These are phyloP conservation scores for Pseudonitzschia multiseries DNA, from an alignment of 108 stramenopile species.

Conservation along the genomic window DNA sequence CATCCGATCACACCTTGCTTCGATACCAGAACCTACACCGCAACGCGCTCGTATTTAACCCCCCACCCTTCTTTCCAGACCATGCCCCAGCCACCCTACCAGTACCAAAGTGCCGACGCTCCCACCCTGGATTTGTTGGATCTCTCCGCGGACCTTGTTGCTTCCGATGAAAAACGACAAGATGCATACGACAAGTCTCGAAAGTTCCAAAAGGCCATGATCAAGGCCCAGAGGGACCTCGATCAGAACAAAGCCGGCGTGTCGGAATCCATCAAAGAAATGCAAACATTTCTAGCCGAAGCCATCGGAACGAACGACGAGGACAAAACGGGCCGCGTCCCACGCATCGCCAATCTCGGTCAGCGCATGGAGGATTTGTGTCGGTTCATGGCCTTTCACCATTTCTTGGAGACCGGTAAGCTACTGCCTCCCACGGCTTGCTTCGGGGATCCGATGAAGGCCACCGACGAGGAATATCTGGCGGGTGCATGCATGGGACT, in stretches of 20 bases:
- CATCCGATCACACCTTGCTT: not conserved
- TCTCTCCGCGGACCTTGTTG: constrained; percentile 18
- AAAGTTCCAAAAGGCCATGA: constrained; percentile 50
- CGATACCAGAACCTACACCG: not conserved
- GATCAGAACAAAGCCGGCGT: constrained; percentile 33
- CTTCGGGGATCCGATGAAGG: constrained; percentile 12
- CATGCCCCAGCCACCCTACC: constrained; percentile 4
- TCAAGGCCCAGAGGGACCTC: constrained; percentile 36
- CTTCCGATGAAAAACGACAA: constrained; percentile 40
- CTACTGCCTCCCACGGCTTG: constrained; percentile 31
- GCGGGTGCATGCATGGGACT: constrained; percentile 74
- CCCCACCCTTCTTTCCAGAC: not conserved
- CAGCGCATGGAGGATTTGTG: constrained; percentile 65
- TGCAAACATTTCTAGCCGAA: not conserved
- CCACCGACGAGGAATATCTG: constrained; percentile 83
- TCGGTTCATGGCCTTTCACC: constrained; percentile 52
- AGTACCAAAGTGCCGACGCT: constrained; percentile 5
- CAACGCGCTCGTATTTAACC: not conserved
- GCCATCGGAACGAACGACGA: not conserved
- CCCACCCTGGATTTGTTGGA: constrained; percentile 25
- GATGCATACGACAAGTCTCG: constrained; percentile 48
- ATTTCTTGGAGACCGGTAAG: constrained; percentile 52
- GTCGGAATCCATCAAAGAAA: constrained; percentile 13
- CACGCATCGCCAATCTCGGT: constrained; percentile 50
- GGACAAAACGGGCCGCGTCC: constrained; percentile 20